Conservation (phyloP, 495 filamentous ascomycete species). For the Corynascus novoguineensis region DNA sequence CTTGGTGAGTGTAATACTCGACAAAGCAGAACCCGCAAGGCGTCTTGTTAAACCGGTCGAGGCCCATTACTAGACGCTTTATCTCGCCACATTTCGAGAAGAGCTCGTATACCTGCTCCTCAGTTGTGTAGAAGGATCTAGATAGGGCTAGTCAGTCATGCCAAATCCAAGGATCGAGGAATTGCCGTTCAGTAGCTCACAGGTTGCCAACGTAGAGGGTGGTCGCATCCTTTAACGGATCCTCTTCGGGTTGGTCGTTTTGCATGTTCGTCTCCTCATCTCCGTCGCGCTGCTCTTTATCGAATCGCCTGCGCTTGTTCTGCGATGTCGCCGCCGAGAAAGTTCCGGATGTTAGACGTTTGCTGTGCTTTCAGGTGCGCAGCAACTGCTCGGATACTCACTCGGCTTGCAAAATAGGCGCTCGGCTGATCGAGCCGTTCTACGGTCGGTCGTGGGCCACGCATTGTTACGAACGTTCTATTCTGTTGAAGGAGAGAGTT, state of each 20-base stretch:
- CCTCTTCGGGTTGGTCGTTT: slow-evolving; percentile 50
- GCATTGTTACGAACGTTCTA: slow-evolving; percentile 14
- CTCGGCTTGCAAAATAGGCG: slow-evolving; percentile 76
- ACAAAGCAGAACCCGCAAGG: slow-evolving; percentile 99
- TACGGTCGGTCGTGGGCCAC: slow-evolving; percentile 56
- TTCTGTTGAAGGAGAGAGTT: slow-evolving; percentile 7
- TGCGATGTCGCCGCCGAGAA: slow-evolving; percentile 29
- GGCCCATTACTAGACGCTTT: slow-evolving; percentile 96
- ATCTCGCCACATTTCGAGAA: slow-evolving; percentile 97
- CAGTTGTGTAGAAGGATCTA: slow-evolving; percentile 99
- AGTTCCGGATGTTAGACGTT: slow-evolving; percentile 3
- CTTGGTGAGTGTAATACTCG: slow-evolving; percentile 96
- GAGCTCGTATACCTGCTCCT: slow-evolving; percentile 97
- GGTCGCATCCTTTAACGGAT: slow-evolving; percentile 77
- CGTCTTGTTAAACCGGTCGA: slow-evolving; percentile 94
- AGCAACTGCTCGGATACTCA: slow-evolving; percentile 33
- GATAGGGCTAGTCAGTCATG: not conserved
- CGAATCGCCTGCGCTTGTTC: slow-evolving; percentile 60
- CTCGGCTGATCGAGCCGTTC: slow-evolving; percentile 85
- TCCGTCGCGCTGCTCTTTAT: slow-evolving; percentile 53
- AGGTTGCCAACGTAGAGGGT: slow-evolving; percentile 98
- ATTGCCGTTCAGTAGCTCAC: slow-evolving; percentile 43
- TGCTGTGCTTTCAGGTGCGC: not conserved
- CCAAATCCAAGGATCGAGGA: not conserved
- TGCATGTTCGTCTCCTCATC: slow-evolving; percentile 45